Percentiles rank a stretch among this genome's conserved stretches.
Evolutionary conservation across 768 basidiomycete genomes (phyloP).

Genomic region (Postia placenta): DNA sequence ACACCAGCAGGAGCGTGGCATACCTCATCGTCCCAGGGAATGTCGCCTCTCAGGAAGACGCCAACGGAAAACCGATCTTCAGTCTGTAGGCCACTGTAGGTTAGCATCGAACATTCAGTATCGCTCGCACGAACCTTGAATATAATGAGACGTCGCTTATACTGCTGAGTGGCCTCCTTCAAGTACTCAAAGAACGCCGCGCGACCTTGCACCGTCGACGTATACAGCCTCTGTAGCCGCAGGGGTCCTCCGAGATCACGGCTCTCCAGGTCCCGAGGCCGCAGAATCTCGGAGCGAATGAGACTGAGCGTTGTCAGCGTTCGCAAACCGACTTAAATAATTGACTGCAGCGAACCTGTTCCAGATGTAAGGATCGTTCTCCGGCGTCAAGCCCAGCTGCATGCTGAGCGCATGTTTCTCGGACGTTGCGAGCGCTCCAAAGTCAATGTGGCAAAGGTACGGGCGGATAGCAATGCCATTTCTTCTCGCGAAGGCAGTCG

Average conservation of each 20-base stretch:
- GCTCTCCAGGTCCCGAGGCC: slow-evolving; percentile 42
- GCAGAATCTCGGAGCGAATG: slow-evolving; percentile 53
- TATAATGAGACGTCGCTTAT: slow-evolving; percentile 50
- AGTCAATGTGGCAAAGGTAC: slow-evolving; percentile 47
- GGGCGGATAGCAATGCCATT: slow-evolving; percentile 37
- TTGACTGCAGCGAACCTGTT: slow-evolving; percentile 28
- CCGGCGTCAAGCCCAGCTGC: slow-evolving; percentile 32
- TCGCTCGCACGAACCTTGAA: slow-evolving; percentile 36
- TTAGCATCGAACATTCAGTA: neutral
- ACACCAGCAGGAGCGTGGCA: neutral
- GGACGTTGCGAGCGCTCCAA: slow-evolving; percentile 44
- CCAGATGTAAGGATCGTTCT: slow-evolving; percentile 47
- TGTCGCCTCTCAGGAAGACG: slow-evolving; percentile 55
- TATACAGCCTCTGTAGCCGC: slow-evolving; percentile 54
- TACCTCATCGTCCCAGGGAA: slow-evolving; percentile 36
- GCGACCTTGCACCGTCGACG: slow-evolving; percentile 45
- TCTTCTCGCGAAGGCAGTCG: slow-evolving; percentile 38
- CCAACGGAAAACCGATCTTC: slow-evolving; percentile 58
- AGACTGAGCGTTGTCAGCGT: slow-evolving; percentile 31
- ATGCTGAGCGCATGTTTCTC: slow-evolving; percentile 49
- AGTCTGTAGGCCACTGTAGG: slow-evolving; percentile 30
- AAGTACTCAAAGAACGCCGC: slow-evolving; percentile 59
- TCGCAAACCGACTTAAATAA: neutral
- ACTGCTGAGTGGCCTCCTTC: slow-evolving; percentile 48
- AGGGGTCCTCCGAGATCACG: slow-evolving; percentile 46